Percentiles rank a stretch among this genome's conserved stretches.
Conservation (phyloP, 2,329 filamentous ascomycete species). For the Aspergillus luchuensis region DNA sequence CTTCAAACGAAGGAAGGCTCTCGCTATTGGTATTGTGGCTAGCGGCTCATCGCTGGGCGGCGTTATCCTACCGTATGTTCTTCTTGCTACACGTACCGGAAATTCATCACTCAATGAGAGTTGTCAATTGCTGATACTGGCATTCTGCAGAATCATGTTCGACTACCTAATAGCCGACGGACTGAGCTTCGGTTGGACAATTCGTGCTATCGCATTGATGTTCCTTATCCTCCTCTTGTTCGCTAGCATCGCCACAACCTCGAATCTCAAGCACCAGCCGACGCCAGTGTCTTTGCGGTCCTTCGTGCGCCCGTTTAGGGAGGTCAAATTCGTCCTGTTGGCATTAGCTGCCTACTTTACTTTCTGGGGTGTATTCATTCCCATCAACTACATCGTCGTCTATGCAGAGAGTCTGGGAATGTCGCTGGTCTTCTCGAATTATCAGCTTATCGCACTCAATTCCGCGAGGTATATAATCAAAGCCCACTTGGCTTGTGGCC, state of each 20-base stretch:
- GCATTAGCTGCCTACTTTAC: constrained; percentile 6
- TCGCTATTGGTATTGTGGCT: constrained; percentile 53
- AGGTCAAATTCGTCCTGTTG: constrained; percentile 7
- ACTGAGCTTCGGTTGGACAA: constrained; percentile 56
- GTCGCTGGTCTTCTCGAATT: not conserved
- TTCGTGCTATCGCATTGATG: constrained; percentile 56
- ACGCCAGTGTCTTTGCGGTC: not conserved
- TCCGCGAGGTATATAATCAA: not conserved
- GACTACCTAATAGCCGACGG: constrained; percentile 48
- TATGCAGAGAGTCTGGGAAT: constrained; percentile 1
- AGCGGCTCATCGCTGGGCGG: constrained; percentile 55
- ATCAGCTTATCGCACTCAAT: not conserved
- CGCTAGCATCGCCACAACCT: constrained; percentile 52
- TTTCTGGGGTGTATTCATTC: constrained; percentile 22
- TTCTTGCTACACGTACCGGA: too few relatives aligned
- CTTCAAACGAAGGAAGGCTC: constrained; percentile 52
- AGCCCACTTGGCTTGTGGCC: too few relatives aligned
- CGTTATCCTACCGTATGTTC: constrained; percentile 52
- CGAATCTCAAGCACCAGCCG: constrained; percentile 27
- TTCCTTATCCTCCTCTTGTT: constrained; percentile 59
- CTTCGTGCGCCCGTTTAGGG: constrained; percentile 8
- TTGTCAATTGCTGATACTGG: too few relatives aligned
- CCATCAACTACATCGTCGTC: constrained; percentile 13
- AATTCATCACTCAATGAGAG: too few relatives aligned
- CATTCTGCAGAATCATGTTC: constrained; percentile 50